Evolutionary conservation across 2,329 filamentous ascomycete species (phyloP), one percentile per base, ranked within the genome.

Genomic region (Cladosporium sp.): DNA sequence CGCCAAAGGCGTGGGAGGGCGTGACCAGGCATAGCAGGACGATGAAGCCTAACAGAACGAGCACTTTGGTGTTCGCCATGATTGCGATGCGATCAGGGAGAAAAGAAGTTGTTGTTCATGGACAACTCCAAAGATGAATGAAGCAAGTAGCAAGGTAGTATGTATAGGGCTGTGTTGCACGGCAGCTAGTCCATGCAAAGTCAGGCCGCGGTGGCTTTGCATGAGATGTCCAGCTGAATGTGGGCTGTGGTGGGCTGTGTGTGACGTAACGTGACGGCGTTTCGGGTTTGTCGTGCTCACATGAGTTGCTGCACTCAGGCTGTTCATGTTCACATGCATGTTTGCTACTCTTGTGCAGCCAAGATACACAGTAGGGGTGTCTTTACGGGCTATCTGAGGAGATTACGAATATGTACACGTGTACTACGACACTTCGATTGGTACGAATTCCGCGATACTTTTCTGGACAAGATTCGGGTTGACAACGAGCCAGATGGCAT

Each of bases 241-340:
- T 40, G 42, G 42, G 42, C 42, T 45, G 25, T 45, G 28, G 40
- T 40, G 42, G 42, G 42, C 42, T 45, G 25, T 45, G 25, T 45
- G 36, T 20, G 63, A 89, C 85, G 83, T 60, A 89, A 35, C 45
- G 32, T 49, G 45, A 35, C 25, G 17, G n/a, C 28, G 45, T 45
- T 28, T 45, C 40, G 13, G n/a, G n/a, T n/a, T n/a, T n/a, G n/a
- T n/a, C n/a, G n/a, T n/a, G n/a, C n/a, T n/a, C n/a, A n/a, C n/a
- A n/a, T n/a, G n/a, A n/a, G n/a, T n/a, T n/a, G n/a, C n/a, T n/a
- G n/a, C n/a, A n/a, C n/a, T n/a, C n/a, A n/a, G n/a, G n/a, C n/a
- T n/a, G n/a, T n/a, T n/a, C n/a, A n/a, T n/a, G 42, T 24, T 28
- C 25, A 39, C 17, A 39, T 39, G 36, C 36, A 39, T 49, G 45